phyloP scores from a whole-genome alignment of 495 filamentous ascomycete species.

The Annulohypoxylon nitens region DNA sequence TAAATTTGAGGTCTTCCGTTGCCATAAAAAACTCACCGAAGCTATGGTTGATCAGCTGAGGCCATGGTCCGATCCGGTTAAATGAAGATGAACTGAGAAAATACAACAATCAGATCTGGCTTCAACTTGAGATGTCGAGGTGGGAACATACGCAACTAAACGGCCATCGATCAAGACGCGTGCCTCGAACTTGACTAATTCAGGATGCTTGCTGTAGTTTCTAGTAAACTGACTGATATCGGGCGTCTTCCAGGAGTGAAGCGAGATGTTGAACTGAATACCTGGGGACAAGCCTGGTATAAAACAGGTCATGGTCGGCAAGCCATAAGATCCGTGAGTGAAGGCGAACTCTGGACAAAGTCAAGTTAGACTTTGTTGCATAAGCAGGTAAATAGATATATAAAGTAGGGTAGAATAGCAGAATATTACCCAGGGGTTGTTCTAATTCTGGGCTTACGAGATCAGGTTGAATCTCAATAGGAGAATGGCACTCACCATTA shows the following conservation, averaged over 20 bases:
- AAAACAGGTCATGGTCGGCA: constrained; percentile 83
- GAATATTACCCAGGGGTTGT: neutral
- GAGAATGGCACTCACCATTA: constrained; percentile 59
- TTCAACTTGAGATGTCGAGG: neutral
- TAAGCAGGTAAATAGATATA: neutral
- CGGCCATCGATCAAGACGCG: constrained; percentile 79
- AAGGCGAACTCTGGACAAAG: constrained; percentile 55
- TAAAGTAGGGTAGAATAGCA: neutral
- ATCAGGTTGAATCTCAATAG: neutral
- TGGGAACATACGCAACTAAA: constrained; percentile 69
- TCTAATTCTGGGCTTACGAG: neutral
- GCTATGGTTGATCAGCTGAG: constrained; percentile 64
- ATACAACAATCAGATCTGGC: constrained; percentile 9
- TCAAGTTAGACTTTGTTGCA: neutral
- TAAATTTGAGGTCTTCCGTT: neutral
- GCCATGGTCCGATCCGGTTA: constrained; percentile 69
- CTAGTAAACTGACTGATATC: constrained; percentile 71
- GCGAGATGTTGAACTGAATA: constrained; percentile 77
- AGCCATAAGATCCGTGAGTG: constrained; percentile 57
- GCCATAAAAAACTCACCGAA: constrained; percentile 56
- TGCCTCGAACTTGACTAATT: constrained; percentile 74
- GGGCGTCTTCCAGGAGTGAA: constrained; percentile 84
- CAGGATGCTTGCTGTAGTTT: constrained; percentile 70
- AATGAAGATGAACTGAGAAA: constrained; percentile 66
- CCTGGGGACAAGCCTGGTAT: constrained; percentile 73